phyloP scores from a whole-genome alignment of 2,329 filamentous ascomycete genomes.

The Westerdykella ornata region DNA sequence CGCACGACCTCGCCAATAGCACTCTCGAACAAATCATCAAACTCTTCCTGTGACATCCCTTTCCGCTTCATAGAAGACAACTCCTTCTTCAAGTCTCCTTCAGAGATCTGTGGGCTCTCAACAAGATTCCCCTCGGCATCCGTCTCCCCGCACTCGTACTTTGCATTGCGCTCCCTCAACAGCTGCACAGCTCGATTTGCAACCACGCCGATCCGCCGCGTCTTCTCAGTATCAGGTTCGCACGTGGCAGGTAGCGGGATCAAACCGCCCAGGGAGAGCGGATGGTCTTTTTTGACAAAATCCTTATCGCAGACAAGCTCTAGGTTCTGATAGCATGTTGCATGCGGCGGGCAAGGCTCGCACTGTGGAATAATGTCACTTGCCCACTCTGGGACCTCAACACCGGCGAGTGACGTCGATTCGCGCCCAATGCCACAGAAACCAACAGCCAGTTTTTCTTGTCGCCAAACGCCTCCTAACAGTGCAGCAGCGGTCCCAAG shows the following conservation, averaged over 20 bases:
- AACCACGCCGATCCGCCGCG: constrained; percentile 75
- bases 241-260: constrained; percentile 84
- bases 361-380: constrained; percentile 69
- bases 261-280: constrained; percentile 71
- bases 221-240: constrained; percentile 91
- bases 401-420: constrained; percentile 51
- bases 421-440: constrained; percentile 77
- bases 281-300: constrained; percentile 79
- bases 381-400: constrained; percentile 67
- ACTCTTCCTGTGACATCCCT: constrained; percentile 78
- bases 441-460: constrained; percentile 93
- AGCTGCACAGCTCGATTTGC: constrained; percentile 83
- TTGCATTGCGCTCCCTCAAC: constrained; percentile 74
- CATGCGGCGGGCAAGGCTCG: constrained; percentile 84
- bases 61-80: constrained; percentile 71
- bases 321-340: constrained; percentile 76
- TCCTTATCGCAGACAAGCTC: constrained; percentile 75
- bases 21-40: constrained; percentile 77
- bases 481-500: constrained; percentile 62
- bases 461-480: constrained; percentile 77
- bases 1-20: constrained; percentile 65
- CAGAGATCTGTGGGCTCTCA: constrained; percentile 59
- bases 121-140: constrained; percentile 56
- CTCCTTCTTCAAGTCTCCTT: constrained; percentile 66
- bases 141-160: constrained; percentile 81